Evolutionary conservation across 1,139 yeast species (phyloP), one percentile per base, ranked within the genome.

Genomic region (Candida frijolesensis): DNA sequence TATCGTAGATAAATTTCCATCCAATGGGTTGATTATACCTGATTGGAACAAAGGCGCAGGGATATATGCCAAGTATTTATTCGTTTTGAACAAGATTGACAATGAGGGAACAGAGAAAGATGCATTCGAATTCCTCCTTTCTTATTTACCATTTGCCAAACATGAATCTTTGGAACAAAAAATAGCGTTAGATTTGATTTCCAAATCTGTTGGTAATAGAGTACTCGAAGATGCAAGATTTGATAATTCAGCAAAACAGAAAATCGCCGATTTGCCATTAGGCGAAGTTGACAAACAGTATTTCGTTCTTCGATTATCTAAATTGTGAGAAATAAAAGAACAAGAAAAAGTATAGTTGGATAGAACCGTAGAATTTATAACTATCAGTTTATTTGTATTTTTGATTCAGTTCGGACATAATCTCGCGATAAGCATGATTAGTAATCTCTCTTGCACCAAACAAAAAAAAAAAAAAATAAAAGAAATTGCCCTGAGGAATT

Each of bases 31-130:
- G 14, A 65, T 70, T 2, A 72, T 82, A 14, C 65, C 80, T 1
- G 73, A 72, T 22, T 89, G 95, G 94, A 66, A 67, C n/a, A 64
- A 67, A 42, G 87, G 88, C 2, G 82, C 86, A 14, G 86, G 82
- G 0, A 70, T 85, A 4, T 87, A 80, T 60, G 71, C 72, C 39
- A 72, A 73, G 40, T 87, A 78, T 58, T 60, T 78, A 34, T 58
- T 60, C 15, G 54, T 74, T 4, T 57, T 75, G 29, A 58, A 58
- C 15, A 60, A 9, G 30, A 53, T 9, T 25, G 54, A 60, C 7
- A 22, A 38, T 14, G 18, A 38, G n/a, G 16, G 14, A 12, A n/a
- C 22, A 5, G 63, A 61, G 12, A 55, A 56, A 16, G 42, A 46
- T 14, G 29, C 29, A 25, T 46, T 70, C 33, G 59, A 60, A 14